Base-by-base conservation (phyloP, 1,284 basidiomycete genomes). In the Tylopilus sp. region DNA sequence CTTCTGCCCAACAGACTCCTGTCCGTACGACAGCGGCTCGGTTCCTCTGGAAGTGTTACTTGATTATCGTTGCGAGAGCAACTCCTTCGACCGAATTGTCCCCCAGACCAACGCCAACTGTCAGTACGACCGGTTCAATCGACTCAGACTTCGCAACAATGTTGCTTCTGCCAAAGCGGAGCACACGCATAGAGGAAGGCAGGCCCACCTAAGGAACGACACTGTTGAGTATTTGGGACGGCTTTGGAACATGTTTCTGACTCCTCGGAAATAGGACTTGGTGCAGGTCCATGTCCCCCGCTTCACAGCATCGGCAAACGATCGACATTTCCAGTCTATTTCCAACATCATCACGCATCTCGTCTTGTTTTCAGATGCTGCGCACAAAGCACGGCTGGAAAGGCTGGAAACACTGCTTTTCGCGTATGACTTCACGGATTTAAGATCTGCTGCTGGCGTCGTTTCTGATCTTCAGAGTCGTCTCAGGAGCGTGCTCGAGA, bases 41-140 rank as follows among this genome's bases (percentile, higher is more conserved):
- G 82, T 98, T 18, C 96, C 96, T 4, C 73, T 96, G 13, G 95
- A 97, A 68, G 89, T 96, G 31, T 71, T 96, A 46, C 81, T 95
- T 51, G 92, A 96, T 67, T 76, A 86, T 42, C 79, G 85, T 40
- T 89, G 89, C 64, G 89, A 94, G 67, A 87, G 84, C 51, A 76
- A 76, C 46, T 82, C 85, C 46, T 95, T 95, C 65, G 91, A 96
- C 60, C 86, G 94, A 1, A 78, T 99, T 37, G 87, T 97, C 2
- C 89, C 91, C 8, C 89, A 92, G 65, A 93, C 94, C 0, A 85
- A 92, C 56, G 91, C 91, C 4, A 84, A 78, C 2, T 79, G 97
- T 56, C 84, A 87, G 46, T 92, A 95, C 64, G 96, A 99, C 75
- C 93, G 92, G 66, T 97, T 97, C 75, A 98, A 99, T 67, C 83